A percentile compares a stretch with the other conserved stretches of the same genome.
Conservation (phyloP, 176 grass and related monocot genomes). For the Ananas comosus region DNA sequence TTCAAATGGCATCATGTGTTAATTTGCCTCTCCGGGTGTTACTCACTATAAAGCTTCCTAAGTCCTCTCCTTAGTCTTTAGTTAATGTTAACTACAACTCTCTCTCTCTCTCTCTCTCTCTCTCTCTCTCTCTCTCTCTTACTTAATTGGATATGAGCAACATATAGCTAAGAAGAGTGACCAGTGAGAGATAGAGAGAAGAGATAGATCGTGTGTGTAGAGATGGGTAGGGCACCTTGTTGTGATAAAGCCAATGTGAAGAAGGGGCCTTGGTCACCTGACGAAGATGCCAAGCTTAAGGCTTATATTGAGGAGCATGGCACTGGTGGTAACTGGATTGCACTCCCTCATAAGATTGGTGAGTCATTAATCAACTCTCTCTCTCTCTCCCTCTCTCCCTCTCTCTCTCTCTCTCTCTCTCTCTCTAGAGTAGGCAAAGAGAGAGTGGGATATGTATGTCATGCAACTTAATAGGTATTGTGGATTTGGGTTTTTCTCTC, state of each 20-base stretch:
- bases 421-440: background rate
- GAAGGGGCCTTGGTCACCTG: constrained; percentile 92
- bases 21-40: constrained; percentile 40
- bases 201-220: background rate
- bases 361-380: constrained; percentile 5
- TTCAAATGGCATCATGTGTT: background rate
- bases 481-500: too few relatives aligned
- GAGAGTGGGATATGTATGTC: too few relatives aligned
- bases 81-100: background rate
- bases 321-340: constrained; percentile 90
- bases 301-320: constrained; percentile 85
- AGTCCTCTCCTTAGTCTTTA: constrained; percentile 1
- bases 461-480: too few relatives aligned
- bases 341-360: constrained; percentile 98
- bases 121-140: background rate
- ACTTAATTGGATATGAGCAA: background rate
- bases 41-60: constrained; percentile 61
- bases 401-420: background rate
- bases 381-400: background rate
- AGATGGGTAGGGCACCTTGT: constrained; percentile 89
- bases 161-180: background rate
- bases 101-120: background rate
- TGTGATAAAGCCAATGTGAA: constrained; percentile 99
- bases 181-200: constrained; percentile 1
- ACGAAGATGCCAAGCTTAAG: constrained; percentile 91